Evolutionary conservation across 2,329 filamentous ascomycete genomes (phyloP).

Genomic region (Xylaria arbuscula): DNA sequence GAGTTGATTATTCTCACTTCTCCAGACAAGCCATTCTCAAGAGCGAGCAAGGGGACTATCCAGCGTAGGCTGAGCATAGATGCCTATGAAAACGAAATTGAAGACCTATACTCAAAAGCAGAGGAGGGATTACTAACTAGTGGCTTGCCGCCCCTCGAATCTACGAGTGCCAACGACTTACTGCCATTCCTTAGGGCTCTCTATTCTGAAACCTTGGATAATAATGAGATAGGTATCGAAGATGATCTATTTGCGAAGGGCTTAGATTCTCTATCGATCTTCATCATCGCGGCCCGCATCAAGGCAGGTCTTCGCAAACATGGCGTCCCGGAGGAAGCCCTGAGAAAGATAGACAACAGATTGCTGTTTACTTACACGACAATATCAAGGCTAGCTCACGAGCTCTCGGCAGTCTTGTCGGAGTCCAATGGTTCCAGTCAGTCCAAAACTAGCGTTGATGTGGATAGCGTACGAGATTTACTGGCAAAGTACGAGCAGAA

Average conservation of each 20-base stretch:
- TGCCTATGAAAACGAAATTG: constrained; percentile 44
- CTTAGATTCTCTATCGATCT: constrained; percentile 43
- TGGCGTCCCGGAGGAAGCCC: constrained; percentile 33
- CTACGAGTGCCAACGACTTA: constrained; percentile 32
- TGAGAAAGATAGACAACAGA: constrained; percentile 25
- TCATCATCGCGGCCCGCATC: constrained; percentile 41
- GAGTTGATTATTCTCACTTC: constrained; percentile 43
- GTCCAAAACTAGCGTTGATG: background rate
- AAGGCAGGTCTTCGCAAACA: constrained; percentile 43
- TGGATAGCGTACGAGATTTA: constrained; percentile 12
- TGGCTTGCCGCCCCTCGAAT: constrained; percentile 38
- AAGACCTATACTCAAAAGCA: constrained; percentile 42
- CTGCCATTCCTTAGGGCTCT: constrained; percentile 40
- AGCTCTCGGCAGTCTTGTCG: constrained; percentile 30
- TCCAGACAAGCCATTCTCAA: constrained; percentile 41
- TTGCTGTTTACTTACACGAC: constrained; percentile 34
- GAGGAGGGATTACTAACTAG: constrained; percentile 40
- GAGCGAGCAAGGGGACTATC: constrained; percentile 45
- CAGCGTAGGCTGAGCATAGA: constrained; percentile 42
- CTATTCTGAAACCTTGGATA: constrained; percentile 41
- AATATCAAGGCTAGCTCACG: constrained; percentile 22
- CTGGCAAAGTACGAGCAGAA: constrained; percentile 31
- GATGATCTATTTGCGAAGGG: constrained; percentile 44
- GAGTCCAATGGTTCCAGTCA: background rate
- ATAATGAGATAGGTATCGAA: constrained; percentile 33